Conservation (phyloP, 176 grass and related monocot species). For the Oryza brachyantha region DNA sequence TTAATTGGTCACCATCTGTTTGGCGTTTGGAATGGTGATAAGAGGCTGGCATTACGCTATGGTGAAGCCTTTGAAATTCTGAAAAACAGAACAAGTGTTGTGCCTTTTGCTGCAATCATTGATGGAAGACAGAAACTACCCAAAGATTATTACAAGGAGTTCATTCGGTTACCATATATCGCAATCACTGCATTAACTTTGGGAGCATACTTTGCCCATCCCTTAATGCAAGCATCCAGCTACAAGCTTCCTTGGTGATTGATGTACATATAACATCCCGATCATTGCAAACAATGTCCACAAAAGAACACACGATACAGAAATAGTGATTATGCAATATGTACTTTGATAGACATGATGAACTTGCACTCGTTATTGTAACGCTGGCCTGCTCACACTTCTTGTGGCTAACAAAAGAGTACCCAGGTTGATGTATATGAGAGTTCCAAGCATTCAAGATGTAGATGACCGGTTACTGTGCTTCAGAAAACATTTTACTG, state of each 20-base stretch:
- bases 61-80: constrained; percentile 69
- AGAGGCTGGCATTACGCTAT: constrained; percentile 57
- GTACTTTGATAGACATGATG: neutral
- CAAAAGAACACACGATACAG: neutral
- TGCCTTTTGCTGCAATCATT: constrained; percentile 77
- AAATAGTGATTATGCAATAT: neutral
- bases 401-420: neutral
- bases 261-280: constrained; percentile 19
- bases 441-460: neutral
- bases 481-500: neutral
- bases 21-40: constrained; percentile 93
- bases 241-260: constrained; percentile 79
- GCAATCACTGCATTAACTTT: constrained; percentile 71
- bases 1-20: constrained; percentile 84
- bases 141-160: constrained; percentile 87
- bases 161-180: constrained; percentile 74
- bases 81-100: constrained; percentile 79
- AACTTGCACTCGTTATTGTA: neutral
- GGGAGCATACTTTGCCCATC: constrained; percentile 83
- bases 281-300: neutral
- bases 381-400: neutral
- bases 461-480: neutral
- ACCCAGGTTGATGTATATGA: neutral
- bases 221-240: constrained; percentile 93
- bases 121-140: constrained; percentile 85